A percentile compares a stretch with the other conserved stretches of the same genome.
Conservation (phyloP, 345 rosid genomes). For the Theobroma cacao region DNA sequence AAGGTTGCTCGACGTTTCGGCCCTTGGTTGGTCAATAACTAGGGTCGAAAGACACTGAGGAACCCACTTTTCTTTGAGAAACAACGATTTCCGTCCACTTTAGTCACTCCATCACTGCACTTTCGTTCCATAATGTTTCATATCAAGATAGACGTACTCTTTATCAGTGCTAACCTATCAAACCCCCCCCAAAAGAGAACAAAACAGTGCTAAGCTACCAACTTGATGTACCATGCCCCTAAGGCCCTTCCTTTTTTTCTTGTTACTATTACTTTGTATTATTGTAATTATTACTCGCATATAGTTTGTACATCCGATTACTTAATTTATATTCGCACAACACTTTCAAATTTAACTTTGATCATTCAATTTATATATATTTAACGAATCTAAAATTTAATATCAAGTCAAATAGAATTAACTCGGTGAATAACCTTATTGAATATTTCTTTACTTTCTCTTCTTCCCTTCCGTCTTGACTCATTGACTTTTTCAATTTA, state of each 20-base stretch:
- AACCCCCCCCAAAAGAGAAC: too few species aligned
- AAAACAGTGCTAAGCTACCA: background rate
- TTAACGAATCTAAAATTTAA: too few species aligned
- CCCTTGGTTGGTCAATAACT: conserved; percentile 41
- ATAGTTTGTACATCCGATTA: background rate
- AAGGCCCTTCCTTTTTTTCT: background rate
- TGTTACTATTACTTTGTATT: too few species aligned
- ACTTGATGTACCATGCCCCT: background rate
- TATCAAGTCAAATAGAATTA: too few species aligned
- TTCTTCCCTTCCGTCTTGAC: too few species aligned
- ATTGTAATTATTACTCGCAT: background rate
- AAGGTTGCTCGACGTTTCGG: conserved; percentile 38
- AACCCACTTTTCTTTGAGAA: background rate
- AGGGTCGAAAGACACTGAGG: background rate
- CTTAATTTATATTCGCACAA: background rate
- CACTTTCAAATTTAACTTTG: background rate
- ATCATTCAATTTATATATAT: background rate
- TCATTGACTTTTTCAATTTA: too few species aligned
- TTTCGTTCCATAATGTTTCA: background rate
- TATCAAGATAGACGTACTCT: background rate
- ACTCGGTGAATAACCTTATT: too few species aligned
- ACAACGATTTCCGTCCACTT: background rate
- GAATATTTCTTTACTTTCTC: too few species aligned
- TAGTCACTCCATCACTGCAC: background rate
- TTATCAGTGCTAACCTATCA: background rate